Conservation (phyloP, 768 basidiomycete species). For the Cystobasidium ongulense region DNA sequence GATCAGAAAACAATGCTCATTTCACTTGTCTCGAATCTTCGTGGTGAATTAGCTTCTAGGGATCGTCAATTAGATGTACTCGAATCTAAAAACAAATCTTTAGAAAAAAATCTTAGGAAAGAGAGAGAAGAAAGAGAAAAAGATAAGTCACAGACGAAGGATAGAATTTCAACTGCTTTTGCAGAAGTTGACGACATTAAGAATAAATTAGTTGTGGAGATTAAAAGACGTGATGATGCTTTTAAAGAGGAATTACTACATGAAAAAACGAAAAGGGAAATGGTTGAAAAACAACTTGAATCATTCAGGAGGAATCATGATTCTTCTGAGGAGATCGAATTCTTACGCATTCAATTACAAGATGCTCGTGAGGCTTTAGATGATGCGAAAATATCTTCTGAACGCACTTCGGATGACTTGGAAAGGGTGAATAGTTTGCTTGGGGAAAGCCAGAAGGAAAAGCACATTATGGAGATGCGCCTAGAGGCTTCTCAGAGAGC, state of each 20-base stretch:
- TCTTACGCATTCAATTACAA: neutral
- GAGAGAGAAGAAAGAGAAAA: neutral
- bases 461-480: neutral
- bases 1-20: constrained; percentile 27
- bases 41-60: constrained; percentile 24
- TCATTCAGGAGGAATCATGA: neutral
- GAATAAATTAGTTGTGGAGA: neutral
- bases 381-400: neutral
- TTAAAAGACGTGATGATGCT: constrained; percentile 1
- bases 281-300: neutral
- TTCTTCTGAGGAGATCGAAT: constrained; percentile 2
- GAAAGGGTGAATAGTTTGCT: neutral
- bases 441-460: neutral
- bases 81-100: neutral
- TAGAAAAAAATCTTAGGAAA: neutral
- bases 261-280: constrained; percentile 2
- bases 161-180: neutral
- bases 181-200: constrained; percentile 1
- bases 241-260: constrained; percentile 7
- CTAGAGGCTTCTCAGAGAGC: constrained; percentile 9
- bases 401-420: neutral
- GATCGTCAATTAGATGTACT: constrained; percentile 12
- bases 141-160: neutral
- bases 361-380: neutral
- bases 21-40: constrained; percentile 15